phyloP scores from a whole-genome alignment of 2,329 filamentous ascomycete genomes.

The Thielaviopsis punctulata region DNA sequence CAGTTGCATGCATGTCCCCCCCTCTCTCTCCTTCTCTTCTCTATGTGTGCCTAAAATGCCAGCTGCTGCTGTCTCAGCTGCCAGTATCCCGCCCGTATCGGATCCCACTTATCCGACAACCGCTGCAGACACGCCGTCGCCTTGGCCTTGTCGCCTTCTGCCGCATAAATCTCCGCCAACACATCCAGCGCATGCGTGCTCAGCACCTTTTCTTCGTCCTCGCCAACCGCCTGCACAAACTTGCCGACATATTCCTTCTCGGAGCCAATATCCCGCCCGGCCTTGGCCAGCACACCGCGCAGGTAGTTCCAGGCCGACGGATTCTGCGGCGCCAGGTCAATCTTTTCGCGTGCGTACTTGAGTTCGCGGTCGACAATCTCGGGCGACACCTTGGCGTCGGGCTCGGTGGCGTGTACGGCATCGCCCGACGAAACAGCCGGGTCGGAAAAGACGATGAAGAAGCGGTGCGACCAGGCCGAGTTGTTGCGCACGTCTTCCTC shows the following conservation, averaged over 20 bases:
- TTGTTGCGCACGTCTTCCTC: slow-evolving; percentile 81
- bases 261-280: slow-evolving; percentile 31
- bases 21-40: neutral
- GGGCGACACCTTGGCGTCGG: slow-evolving; percentile 39
- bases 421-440: slow-evolving; percentile 31
- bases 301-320: slow-evolving; percentile 90
- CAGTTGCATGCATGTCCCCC: too few relatives aligned
- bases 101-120: slow-evolving; percentile 75
- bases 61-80: slow-evolving; percentile 32
- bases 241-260: slow-evolving; percentile 31
- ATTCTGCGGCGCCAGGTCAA: slow-evolving; percentile 74
- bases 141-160: slow-evolving; percentile 37
- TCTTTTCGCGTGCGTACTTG: slow-evolving; percentile 53
- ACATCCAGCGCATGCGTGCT: slow-evolving; percentile 56
- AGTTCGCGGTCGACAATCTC: slow-evolving; percentile 59
- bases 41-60: slow-evolving; percentile 1
- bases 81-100: slow-evolving; percentile 85
- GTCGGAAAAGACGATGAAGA: slow-evolving; percentile 71
- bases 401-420: slow-evolving; percentile 28
- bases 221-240: slow-evolving; percentile 32
- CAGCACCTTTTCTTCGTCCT: slow-evolving; percentile 31
- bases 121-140: slow-evolving; percentile 55
- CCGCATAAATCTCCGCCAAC: slow-evolving; percentile 49
- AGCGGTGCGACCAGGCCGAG: slow-evolving; percentile 92
- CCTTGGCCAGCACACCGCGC: slow-evolving; percentile 54